Percentiles rank a stretch among this genome's conserved stretches.
These are phyloP conservation scores for Hyaloscypha finlandica DNA, from an alignment of 495 filamentous ascomycete species.

Conservation along the genomic window DNA sequence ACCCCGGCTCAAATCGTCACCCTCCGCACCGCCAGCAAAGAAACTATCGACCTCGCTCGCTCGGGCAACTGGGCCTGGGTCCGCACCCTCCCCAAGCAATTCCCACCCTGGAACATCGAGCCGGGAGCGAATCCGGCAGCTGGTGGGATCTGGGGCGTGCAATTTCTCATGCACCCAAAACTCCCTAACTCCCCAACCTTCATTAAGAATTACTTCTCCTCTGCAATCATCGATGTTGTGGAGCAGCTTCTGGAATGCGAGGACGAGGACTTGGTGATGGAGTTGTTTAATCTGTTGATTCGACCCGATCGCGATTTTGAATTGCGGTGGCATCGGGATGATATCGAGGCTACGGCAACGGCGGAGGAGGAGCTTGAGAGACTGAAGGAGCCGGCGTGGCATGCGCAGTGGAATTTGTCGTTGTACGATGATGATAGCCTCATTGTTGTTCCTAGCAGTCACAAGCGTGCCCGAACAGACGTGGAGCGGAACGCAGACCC, in stretches of 20 bases:
- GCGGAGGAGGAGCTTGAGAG: constrained; percentile 59
- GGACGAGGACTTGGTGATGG: constrained; percentile 63
- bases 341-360: constrained; percentile 59
- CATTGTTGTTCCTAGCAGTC: constrained; percentile 71
- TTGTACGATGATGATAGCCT: constrained; percentile 67
- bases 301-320: constrained; percentile 64
- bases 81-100: constrained; percentile 82
- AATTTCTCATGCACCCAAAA: constrained; percentile 75
- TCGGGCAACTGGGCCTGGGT: constrained; percentile 72
- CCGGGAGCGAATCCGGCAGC: constrained; percentile 43
- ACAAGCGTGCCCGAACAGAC: constrained; percentile 64
- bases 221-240: constrained; percentile 54
- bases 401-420: constrained; percentile 80
- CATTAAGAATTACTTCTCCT: constrained; percentile 65
- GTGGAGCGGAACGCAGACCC: constrained; percentile 62
- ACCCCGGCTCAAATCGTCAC: constrained; percentile 35
- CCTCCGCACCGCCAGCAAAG: constrained; percentile 57
- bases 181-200: constrained; percentile 59
- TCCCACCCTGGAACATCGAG: constrained; percentile 72
- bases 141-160: constrained; percentile 81
- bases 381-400: constrained; percentile 51
- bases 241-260: constrained; percentile 52
- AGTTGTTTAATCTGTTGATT: constrained; percentile 79
- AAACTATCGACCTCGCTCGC: constrained; percentile 57
- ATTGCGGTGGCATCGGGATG: constrained; percentile 78